Percentiles rank a stretch among this genome's conserved stretches.
Evolutionary conservation across 306 rosid genomes (phyloP).

Genomic region (Luffa aegyptiaca): DNA sequence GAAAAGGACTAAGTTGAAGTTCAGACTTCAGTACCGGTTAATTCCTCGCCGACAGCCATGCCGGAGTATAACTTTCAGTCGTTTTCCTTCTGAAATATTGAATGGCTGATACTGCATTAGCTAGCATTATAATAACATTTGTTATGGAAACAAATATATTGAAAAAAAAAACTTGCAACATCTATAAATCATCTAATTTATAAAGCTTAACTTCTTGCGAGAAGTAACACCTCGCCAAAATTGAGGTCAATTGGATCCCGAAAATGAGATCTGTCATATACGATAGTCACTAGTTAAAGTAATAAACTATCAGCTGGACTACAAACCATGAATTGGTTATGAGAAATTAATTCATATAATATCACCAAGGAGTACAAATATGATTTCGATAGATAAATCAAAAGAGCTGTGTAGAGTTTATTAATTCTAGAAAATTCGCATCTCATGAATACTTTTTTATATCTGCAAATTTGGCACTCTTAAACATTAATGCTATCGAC

Average conservation of each 20-base stretch:
- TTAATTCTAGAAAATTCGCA: neutral
- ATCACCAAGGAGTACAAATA: neutral
- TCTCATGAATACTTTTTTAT: neutral
- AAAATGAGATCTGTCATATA: neutral
- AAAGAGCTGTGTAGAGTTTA: neutral
- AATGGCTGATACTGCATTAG: neutral
- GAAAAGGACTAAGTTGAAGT: neutral
- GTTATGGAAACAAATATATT: neutral
- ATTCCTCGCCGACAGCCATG: neutral
- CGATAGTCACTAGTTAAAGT: neutral
- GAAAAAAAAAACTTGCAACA: neutral
- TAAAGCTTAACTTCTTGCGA: neutral
- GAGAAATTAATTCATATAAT: neutral
- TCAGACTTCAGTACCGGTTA: neutral
- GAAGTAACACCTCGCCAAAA: neutral
- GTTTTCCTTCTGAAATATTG: neutral
- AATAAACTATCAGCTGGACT: neutral
- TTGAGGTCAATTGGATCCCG: neutral
- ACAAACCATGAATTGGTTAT: neutral
- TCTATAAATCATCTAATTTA: neutral
- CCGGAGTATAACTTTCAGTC: neutral
- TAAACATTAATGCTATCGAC: neutral
- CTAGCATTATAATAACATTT: neutral
- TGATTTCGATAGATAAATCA: neutral
- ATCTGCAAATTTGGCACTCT: neutral